A percentile compares a stretch with the other conserved stretches of the same genome.
Conservation (phyloP, 805 yeast species). For the Starmerella cellae region DNA sequence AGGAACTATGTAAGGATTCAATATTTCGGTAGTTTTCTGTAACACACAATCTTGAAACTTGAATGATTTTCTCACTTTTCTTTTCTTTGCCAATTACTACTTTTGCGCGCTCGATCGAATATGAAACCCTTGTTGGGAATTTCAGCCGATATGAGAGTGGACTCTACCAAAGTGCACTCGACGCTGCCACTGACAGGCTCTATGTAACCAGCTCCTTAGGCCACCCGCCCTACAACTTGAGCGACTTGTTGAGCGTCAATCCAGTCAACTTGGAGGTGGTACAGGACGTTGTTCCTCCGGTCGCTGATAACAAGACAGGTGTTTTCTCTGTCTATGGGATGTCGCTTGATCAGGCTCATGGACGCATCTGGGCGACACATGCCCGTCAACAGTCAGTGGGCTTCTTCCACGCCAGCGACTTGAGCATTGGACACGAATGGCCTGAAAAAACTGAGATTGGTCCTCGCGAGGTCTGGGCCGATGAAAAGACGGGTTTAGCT, state of each 20-base stretch:
- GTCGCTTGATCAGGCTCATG: conserved; percentile 1
- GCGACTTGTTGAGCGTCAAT: conserved; percentile 9
- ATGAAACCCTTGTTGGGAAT: not conserved
- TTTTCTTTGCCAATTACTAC: not conserved
- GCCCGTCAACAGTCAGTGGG: conserved; percentile 10
- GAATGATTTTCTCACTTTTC: too few relatives aligned
- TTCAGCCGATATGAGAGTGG: conserved; percentile 3
- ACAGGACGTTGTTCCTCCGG: not conserved
- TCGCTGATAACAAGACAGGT: not conserved
- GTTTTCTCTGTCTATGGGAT: conserved; percentile 9
- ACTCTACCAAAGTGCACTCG: conserved; percentile 8
- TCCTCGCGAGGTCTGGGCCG: conserved; percentile 8
- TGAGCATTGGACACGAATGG: conserved; percentile 2
- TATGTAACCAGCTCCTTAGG: conserved; percentile 9
- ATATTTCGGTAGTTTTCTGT: too few relatives aligned
- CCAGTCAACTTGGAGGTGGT: conserved; percentile 2
- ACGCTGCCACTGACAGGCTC: conserved; percentile 1
- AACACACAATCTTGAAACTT: too few relatives aligned
- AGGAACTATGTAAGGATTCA: too few relatives aligned
- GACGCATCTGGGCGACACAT: conserved; percentile 8
- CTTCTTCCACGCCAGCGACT: conserved; percentile 3
- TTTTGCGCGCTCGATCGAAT: conserved; percentile 1
- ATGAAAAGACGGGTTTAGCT: conserved; percentile 2
- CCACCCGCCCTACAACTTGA: conserved; percentile 6
- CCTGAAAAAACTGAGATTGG: not conserved